Evolutionary conservation across 768 basidiomycete genomes (phyloP), one percentile per base, ranked within the genome.

Genomic region (Kwoniella botswanensis): DNA sequence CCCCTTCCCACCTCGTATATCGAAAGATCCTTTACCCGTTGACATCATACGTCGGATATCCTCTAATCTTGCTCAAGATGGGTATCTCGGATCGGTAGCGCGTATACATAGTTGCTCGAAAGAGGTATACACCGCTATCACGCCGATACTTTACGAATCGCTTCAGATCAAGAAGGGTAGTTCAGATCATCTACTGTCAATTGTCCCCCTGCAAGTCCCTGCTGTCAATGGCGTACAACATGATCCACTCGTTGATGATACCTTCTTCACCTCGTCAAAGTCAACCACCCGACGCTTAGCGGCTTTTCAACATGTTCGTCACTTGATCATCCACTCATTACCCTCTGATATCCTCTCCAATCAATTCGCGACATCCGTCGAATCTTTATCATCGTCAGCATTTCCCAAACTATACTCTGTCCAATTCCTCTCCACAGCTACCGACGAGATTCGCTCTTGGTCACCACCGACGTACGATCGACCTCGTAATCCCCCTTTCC

Each of bases 381-480:
- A 50, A n/a, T 13, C 50, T 1, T 17, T 43, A n/a, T 35, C 44
- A 43, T 58, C 41, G 4, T 24, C 46, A 18, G 63, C 65, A 44
- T 65, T 70, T 22, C 64, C 70, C 22, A 52, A 56, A 7, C 46
- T 76, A 13, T 13, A 56, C 4, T 35, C 67, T n/a, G 56, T 76
- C 26, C 18, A 22, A 6, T 12, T 76, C 5, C 50, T 50, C 18
- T 71, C 75, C 17, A 42, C 62, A 4, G 75, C 75, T 7, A 58
- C 72, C 35, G 68, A 76, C 22, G 21, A 57, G 3, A 21, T 76
- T 10, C 70, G 75, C 17, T 71, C 73, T 2, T 76, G 64, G 59
- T 46, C 63, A 1, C 65, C 72, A 9, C 22, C 65, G 3, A 22
- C 44, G 15, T 75, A 72, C 59, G 67, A 61, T 17, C 46, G 59